Base-by-base conservation (phyloP, 305 asterid species). In the Fraxinus baroniana region DNA sequence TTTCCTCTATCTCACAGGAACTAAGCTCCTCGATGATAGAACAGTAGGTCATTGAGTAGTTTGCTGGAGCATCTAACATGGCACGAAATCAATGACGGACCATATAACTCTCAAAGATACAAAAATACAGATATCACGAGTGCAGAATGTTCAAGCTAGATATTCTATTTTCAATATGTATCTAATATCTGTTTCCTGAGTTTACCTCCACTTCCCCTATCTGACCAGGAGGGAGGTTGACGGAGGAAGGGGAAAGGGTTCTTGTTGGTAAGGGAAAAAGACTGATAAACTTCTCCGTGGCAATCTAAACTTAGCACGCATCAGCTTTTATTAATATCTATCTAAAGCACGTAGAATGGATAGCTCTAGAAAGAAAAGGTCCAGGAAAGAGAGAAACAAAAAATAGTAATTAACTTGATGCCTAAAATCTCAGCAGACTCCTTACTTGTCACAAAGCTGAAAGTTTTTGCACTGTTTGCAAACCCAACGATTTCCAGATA, bases 391-490 rank as follows among this genome's bases (percentile, higher is more conserved):
- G 35, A 77, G 13, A 30, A 57, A 64, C 79, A 44, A 32, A 24
- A 66, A 62, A 15, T 17, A 57, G 26, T 30, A 79, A 35, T 39
- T 74, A 60, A 46, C 72, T 28, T 39, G 78, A 80, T 55, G 20
- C 20, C 36, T 46, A 15, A 75, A 73, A 52, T 37, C 68, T 76
- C 39, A 70, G 35, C 80, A 60, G 74, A 84, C 55, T 64, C 41
- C 91, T 89, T 89, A 95, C 99, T 84, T 93, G 80, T 93, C 97
- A 76, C 98, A 97, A 33, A 97, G 94, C 91, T 92, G 97, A 83
- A 97, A 97, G 66, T 91, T 91, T 87, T 89, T 91, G 90, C 99
- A 97, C 81, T 89, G 93, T 84, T 83, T 88, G 92, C 99, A 97
- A 88, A 85, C 93, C 99, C 99, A 97, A 75, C 90, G 90, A 77